Conservation (phyloP, 2,329 filamentous ascomycete species). For the Lasiodiplodia gonubiensis region DNA sequence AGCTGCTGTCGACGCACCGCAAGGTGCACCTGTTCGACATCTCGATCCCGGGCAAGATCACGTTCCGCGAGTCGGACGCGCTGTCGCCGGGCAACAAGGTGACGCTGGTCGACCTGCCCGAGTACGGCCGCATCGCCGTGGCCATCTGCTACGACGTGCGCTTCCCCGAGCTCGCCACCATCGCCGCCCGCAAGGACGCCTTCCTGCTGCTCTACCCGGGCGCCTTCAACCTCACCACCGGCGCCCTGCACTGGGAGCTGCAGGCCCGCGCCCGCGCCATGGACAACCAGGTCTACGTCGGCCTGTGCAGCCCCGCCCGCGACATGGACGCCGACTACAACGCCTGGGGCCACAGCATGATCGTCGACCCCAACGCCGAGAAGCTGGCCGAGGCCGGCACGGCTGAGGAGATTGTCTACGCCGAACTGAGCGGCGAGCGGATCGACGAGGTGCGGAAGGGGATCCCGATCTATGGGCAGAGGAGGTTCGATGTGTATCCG, state of each 20-base stretch:
- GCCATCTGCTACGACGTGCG: conserved; percentile 98
- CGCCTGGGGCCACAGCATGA: conserved; percentile 89
- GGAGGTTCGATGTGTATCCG: conserved; percentile 93
- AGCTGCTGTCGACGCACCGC: conserved; percentile 84
- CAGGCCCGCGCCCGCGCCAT: conserved; percentile 81
- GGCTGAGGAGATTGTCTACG: conserved; percentile 75
- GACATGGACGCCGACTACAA: conserved; percentile 79
- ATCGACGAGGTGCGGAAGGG: conserved; percentile 79
- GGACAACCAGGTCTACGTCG: conserved; percentile 95
- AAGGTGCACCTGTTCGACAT: conserved; percentile 99
- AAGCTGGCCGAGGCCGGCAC: conserved; percentile 82
- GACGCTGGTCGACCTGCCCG: conserved; percentile 83
- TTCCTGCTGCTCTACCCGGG: conserved; percentile 92
- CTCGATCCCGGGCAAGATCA: conserved; percentile 93
- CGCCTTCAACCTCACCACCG: conserved; percentile 96
- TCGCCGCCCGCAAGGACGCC: conserved; percentile 83
- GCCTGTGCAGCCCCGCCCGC: conserved; percentile 86
- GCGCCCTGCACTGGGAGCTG: conserved; percentile 88
- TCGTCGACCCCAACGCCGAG: conserved; percentile 85
- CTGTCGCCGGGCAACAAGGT: conserved; percentile 83
- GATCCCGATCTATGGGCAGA: conserved; percentile 83
- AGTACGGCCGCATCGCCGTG: conserved; percentile 84
- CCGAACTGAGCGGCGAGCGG: conserved; percentile 69
- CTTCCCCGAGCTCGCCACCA: conserved; percentile 90
- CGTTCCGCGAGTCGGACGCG: conserved; percentile 88